Percentiles rank a stretch among this genome's conserved stretches.
Conservation (phyloP, 345 rosid species). For the Gossypium rotundifolium region DNA sequence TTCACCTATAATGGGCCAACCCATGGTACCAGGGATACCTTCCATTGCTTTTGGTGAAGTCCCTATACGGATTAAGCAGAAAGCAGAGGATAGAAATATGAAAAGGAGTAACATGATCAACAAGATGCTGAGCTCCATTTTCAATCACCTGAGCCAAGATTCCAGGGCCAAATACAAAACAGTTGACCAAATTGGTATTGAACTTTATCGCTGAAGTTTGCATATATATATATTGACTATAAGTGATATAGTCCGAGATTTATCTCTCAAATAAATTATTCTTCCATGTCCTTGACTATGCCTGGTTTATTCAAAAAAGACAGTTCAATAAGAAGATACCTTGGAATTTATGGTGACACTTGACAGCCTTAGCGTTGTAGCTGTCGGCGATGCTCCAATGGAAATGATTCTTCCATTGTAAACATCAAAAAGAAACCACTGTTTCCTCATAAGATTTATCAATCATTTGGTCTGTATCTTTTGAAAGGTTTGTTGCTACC, state of each 20-base stretch:
- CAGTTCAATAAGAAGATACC: background rate
- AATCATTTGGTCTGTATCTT: background rate
- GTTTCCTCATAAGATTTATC: background rate
- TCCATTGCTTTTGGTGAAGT: conserved; percentile 53
- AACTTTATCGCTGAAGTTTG: background rate
- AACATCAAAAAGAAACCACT: background rate
- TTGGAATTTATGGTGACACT: background rate
- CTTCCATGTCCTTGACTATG: background rate
- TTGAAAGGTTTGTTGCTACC: background rate
- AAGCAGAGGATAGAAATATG: conserved; percentile 20
- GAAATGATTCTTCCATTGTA: background rate
- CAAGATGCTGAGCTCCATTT: conserved; percentile 41
- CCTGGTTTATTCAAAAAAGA: background rate
- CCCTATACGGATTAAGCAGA: conserved; percentile 23
- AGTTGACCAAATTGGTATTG: background rate
- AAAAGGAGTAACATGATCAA: conserved; percentile 21
- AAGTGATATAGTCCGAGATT: background rate
- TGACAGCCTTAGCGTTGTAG: background rate
- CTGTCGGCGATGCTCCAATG: background rate
- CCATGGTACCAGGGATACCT: conserved; percentile 47
- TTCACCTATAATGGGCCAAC: conserved; percentile 62
- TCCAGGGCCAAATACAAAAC: background rate
- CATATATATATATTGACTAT: background rate
- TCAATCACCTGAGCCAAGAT: background rate
- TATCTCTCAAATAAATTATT: background rate